Base-by-base conservation (phyloP, 2,329 filamentous ascomycete genomes). In the Fusarium nisikadoi region DNA sequence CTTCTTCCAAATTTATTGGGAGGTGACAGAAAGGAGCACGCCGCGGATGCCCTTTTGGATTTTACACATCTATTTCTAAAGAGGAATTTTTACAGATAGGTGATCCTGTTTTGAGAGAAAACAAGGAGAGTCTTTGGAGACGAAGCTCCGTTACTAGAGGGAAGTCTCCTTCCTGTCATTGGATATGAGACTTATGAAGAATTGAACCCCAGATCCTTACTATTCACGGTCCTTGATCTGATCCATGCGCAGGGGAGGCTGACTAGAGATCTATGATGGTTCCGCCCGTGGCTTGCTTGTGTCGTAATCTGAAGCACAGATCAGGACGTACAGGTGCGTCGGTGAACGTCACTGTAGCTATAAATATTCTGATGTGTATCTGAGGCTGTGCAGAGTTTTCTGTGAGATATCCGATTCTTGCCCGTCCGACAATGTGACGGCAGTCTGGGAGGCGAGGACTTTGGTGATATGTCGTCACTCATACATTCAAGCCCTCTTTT, bases 401-500 rank as follows among this genome's bases (percentile, higher is more conserved):
- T 33, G 20, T 27, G 20, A 23, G 17, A 27, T 36, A 33, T 52
- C 12, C 7, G 12, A 16, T 35, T 54, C 23, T 46, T 29, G n/a
- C 19, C 23, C 47, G n/a, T 39, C 23, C 23, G 23, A 41, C 29
- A n/a, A 61, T 20, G 20, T 38, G 17, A 29, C 25, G 45, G 20
- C 25, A 63, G 13, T 38, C 23, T 39, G 33, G 5, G 23, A 27
- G 49, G 27, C 11, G 33, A 38, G 49, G 33, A 38, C 33, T 27
- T 38, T 10, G 19, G 33, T n/a, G 49, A 36, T 17, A 16, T 8
- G 17, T 14, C 19, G n/a, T 39, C n/a, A 39, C n/a, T 70, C 54
- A 79, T 38, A 77, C 71, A 46, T 73, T 58, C 25, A 79, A 57
- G 1, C 77, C 78, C 6, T 64, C 46, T 19, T 60, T 58, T 59